Conservation (phyloP, 352 stramenopile species). For the Pythium graminicola region DNA sequence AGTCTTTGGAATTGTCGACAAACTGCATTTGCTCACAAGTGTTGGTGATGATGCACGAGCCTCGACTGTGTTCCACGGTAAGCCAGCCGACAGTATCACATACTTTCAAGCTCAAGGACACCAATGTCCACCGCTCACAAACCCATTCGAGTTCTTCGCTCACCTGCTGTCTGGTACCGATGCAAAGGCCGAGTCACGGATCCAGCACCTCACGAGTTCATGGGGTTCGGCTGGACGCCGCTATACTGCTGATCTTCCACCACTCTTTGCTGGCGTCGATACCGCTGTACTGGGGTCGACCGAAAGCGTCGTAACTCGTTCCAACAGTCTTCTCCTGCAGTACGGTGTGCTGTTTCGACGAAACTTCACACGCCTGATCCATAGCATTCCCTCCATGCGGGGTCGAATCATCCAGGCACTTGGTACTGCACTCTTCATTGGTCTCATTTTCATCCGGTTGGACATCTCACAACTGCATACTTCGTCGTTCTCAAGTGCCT, state of each 20-base stretch:
- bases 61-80: constrained; percentile 70
- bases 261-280: background rate
- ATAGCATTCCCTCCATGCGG: constrained; percentile 27
- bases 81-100: constrained; percentile 35
- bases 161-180: constrained; percentile 48
- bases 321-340: background rate
- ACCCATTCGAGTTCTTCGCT: constrained; percentile 64
- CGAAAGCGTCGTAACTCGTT: background rate
- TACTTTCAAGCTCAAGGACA: constrained; percentile 56
- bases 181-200: constrained; percentile 13
- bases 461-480: constrained; percentile 33
- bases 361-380: constrained; percentile 22
- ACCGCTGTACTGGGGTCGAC: background rate
- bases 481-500: constrained; percentile 48
- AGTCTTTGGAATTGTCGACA: constrained; percentile 1
- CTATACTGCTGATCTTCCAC: background rate
- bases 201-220: constrained; percentile 29
- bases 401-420: constrained; percentile 21
- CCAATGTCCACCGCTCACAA: constrained; percentile 48
- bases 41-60: background rate
- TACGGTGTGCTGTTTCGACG: constrained; percentile 2
- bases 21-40: background rate
- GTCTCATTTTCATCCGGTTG: constrained; percentile 26
- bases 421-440: constrained; percentile 26
- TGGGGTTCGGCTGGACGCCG: constrained; percentile 26